These are phyloP conservation scores for Anthracocystis setariae DNA, from an alignment of 1,284 basidiomycete genomes.

Conservation along the genomic window DNA sequence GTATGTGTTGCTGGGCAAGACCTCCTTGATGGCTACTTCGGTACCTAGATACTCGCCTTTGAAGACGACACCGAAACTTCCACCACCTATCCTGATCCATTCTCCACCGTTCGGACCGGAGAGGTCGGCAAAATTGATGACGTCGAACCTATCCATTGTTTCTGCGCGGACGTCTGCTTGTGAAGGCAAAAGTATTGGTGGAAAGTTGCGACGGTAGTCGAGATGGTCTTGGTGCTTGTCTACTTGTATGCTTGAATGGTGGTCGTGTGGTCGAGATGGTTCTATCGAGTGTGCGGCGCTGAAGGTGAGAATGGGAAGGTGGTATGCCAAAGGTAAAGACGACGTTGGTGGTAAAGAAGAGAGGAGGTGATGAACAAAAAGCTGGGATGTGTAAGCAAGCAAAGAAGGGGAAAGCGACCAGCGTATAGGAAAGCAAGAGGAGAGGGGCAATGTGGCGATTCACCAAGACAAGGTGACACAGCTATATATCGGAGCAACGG, in stretches of 20 bases:
- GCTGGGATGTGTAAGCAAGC: background rate
- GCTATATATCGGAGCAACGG: background rate
- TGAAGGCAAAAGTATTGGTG: too few relatives aligned
- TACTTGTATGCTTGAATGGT: too few relatives aligned
- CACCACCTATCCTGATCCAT: constrained; percentile 61
- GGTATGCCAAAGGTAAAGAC: too few relatives aligned
- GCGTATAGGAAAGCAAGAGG: background rate
- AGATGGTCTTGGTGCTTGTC: too few relatives aligned
- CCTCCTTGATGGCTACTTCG: constrained; percentile 95
- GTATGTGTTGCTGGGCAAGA: constrained; percentile 86
- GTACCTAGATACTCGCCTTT: constrained; percentile 89
- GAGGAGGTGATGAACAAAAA: constrained; percentile 3
- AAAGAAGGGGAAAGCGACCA: constrained; percentile 1
- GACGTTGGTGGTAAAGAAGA: constrained; percentile 1
- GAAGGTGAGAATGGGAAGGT: too few relatives aligned
- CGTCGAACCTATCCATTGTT: constrained; percentile 62
- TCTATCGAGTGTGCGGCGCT: too few relatives aligned
- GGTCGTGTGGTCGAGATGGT: too few relatives aligned
- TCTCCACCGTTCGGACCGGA: constrained; percentile 58
- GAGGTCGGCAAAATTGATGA: constrained; percentile 62
- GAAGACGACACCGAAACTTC: constrained; percentile 63
- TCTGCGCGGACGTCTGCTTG: background rate
- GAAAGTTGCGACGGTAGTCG: too few relatives aligned
- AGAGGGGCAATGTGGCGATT: background rate
- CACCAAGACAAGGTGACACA: background rate